These are phyloP conservation scores for Tuctoria greenei DNA, from an alignment of 176 grass and related monocot genomes.

Conservation along the genomic window DNA sequence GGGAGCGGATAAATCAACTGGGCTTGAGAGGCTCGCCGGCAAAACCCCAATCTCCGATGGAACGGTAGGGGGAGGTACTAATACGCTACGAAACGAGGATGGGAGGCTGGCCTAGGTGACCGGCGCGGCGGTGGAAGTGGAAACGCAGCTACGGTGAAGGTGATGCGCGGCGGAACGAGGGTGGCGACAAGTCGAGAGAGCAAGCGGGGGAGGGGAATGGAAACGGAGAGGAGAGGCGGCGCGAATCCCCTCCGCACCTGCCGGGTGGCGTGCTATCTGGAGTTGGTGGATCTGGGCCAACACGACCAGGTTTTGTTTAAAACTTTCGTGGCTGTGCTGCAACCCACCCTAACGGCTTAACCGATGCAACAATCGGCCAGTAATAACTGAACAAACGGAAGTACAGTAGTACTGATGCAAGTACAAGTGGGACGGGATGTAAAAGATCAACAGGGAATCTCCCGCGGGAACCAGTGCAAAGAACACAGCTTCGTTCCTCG, in stretches of 20 bases:
- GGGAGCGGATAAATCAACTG: background rate
- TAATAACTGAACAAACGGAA: too few species aligned
- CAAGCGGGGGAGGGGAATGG: slow-evolving; percentile 7
- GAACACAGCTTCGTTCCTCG: too few species aligned
- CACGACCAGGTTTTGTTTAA: background rate
- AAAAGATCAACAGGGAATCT: too few species aligned
- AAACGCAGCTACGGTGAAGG: background rate
- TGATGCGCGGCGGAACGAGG: background rate
- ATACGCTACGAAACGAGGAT: background rate
- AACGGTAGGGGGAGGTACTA: background rate
- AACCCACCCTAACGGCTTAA: background rate
- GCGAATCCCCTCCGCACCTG: background rate
- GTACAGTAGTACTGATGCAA: too few species aligned
- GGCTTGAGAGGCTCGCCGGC: slow-evolving; percentile 23
- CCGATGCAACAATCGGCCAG: background rate
- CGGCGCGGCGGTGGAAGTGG: background rate
- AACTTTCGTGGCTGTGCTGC: background rate
- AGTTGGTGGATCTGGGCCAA: slow-evolving; percentile 19
- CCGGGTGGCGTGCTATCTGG: background rate
- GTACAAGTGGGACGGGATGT: too few species aligned
- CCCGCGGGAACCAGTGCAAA: too few species aligned
- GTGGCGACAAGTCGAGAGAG: background rate
- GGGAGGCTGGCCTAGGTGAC: background rate
- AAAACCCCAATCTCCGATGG: background rate
- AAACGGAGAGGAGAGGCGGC: background rate